Percentiles rank a stretch among this genome's conserved stretches.
Conservation (phyloP, 768 basidiomycete genomes). For the Exidia glandulosa region DNA sequence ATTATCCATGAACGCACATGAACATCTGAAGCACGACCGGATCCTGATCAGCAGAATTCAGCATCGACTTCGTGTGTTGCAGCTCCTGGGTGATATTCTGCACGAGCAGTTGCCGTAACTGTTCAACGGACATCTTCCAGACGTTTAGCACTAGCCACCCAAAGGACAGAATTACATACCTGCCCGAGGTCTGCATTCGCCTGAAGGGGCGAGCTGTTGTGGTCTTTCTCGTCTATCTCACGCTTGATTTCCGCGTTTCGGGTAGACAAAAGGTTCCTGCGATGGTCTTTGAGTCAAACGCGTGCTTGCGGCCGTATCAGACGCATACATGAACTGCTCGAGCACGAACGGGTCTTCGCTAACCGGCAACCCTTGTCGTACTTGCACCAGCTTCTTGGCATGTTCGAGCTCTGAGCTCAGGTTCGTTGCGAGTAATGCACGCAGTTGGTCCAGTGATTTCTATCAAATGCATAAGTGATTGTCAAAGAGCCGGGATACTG, state of each 20-base stretch:
- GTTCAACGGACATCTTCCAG: background rate
- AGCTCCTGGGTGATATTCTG: background rate
- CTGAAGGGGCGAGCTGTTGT: background rate
- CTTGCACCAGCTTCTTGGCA: background rate
- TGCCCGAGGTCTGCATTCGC: background rate
- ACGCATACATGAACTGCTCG: background rate
- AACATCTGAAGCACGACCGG: slow-evolving; percentile 29
- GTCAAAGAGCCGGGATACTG: too few species aligned
- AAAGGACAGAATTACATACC: background rate
- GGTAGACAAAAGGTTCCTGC: background rate
- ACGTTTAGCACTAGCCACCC: background rate
- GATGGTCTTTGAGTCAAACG: background rate
- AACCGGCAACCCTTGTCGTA: background rate
- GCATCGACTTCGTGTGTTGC: background rate
- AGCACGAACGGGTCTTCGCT: background rate
- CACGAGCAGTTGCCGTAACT: background rate
- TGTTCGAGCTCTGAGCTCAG: background rate
- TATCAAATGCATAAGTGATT: too few species aligned
- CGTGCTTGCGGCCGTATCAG: too few species aligned
- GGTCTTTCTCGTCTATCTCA: background rate
- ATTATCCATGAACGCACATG: slow-evolving; percentile 20
- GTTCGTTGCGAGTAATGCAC: background rate
- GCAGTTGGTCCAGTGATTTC: background rate
- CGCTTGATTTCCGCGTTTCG: background rate
- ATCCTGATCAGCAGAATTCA: slow-evolving; percentile 16